Evolutionary conservation across 1,284 basidiomycete species (phyloP), one percentile per base, ranked within the genome.

Genomic region (Ceratobasidium theobromae): DNA sequence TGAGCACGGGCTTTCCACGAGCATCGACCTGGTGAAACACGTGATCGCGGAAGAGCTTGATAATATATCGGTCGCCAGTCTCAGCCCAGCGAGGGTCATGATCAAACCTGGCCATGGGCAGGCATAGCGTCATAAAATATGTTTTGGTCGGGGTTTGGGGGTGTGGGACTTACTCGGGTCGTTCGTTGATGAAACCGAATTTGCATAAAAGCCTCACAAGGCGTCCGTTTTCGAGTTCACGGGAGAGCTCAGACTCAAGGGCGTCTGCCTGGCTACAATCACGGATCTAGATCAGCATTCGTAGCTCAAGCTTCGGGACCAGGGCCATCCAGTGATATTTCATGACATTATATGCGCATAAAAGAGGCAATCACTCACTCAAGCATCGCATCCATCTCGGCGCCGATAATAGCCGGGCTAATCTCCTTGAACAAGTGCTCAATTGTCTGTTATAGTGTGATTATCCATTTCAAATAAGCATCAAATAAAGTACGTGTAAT

Each of bases 1-100:
- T 95, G 62, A 98, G 82, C 11, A 98, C 86, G 0, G 97, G 95
- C 67, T 89, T 87, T 9, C 93, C 93, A 69, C 87, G 84, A 73
- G 95, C 92, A 71, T 97, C 94, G 46, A 97, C 89, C 73, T 96
- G 93, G 75, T 99, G 97, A 79, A 99, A 99, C 46, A 99, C 95
- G 73, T 93, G 95, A 77, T 99, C 97, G 28, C 97, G 85, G 84
- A 99, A 99, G 54, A 99, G 84, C 80, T 97, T 98, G 81, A 99
- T 85, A 73, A 99, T 93, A 75, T 99, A 99, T 67, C 95, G 83
- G 74, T 99, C 97, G 12, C 97, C 97, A 1, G 96, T 98, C 75
- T 99, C 97, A 6, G 95, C 95, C 96, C 96, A 99, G 9, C 95
- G 84, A 1, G 93, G 86, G 74, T 98, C 96, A 60, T 92, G 88